Conservation (phyloP, 768 basidiomycete species). For the Solioccasus polychromus region DNA sequence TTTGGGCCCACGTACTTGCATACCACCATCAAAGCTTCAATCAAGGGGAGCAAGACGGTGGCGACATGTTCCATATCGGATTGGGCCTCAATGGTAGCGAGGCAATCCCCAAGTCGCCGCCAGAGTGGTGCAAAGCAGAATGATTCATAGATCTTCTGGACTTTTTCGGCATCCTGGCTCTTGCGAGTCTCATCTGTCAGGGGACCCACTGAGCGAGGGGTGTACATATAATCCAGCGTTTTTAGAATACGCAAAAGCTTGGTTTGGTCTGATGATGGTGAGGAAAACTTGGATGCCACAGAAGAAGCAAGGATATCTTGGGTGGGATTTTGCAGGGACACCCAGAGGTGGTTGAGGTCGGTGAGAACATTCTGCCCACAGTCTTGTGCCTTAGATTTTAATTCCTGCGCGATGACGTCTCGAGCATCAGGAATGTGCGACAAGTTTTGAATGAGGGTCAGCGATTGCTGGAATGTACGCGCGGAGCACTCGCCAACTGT, state of each 20-base stretch:
- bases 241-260: slow-evolving; percentile 93
- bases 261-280: slow-evolving; percentile 93
- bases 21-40: slow-evolving; percentile 97
- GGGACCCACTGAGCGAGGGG: slow-evolving; percentile 49
- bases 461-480: slow-evolving; percentile 91
- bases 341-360: slow-evolving; percentile 76
- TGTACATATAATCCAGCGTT: slow-evolving; percentile 96
- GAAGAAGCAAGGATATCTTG: slow-evolving; percentile 59
- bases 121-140: slow-evolving; percentile 90
- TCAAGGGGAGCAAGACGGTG: slow-evolving; percentile 88
- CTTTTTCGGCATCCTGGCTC: slow-evolving; percentile 69
- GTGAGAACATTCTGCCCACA: slow-evolving; percentile 71
- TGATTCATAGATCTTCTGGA: slow-evolving; percentile 84
- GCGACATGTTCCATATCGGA: slow-evolving; percentile 84
- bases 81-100: slow-evolving; percentile 77
- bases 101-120: slow-evolving; percentile 86
- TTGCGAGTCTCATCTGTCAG: slow-evolving; percentile 36
- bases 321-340: slow-evolving; percentile 54
- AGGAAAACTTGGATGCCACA: slow-evolving; percentile 86
- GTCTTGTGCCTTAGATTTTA: slow-evolving; percentile 82
- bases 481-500: slow-evolving; percentile 97
- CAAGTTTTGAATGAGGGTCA: slow-evolving; percentile 89
- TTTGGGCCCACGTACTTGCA: slow-evolving; percentile 90
- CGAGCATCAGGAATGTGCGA: slow-evolving; percentile 86
- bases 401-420: slow-evolving; percentile 85